Conservation (phyloP, 805 yeast genomes). For the Starmerella floricola region DNA sequence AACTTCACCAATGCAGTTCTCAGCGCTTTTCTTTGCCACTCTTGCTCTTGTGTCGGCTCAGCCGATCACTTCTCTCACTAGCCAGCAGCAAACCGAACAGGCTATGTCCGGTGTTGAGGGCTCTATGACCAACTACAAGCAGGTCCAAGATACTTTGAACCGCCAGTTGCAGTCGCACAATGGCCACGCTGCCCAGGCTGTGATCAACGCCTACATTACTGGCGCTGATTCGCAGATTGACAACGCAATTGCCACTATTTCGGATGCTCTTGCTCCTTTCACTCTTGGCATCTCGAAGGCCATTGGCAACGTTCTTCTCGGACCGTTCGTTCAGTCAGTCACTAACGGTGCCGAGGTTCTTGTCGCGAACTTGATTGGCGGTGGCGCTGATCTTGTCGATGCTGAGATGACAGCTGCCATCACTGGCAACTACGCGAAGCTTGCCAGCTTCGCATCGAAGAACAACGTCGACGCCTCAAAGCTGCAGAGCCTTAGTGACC, state of each 20-base stretch:
- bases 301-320: slow-evolving; percentile 19
- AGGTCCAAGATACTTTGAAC: slow-evolving; percentile 18
- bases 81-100: background rate
- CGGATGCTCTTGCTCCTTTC: slow-evolving; percentile 12
- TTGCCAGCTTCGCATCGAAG: slow-evolving; percentile 18
- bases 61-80: slow-evolving; percentile 4
- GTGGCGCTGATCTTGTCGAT: slow-evolving; percentile 19
- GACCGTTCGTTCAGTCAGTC: slow-evolving; percentile 26
- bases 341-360: slow-evolving; percentile 26
- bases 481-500: slow-evolving; percentile 14
- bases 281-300: slow-evolving; percentile 18
- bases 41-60: slow-evolving; percentile 17
- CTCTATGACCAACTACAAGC: slow-evolving; percentile 17
- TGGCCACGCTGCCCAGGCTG: slow-evolving; percentile 17
- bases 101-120: slow-evolving; percentile 17
- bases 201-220: slow-evolving; percentile 21
- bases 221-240: slow-evolving; percentile 27
- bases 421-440: slow-evolving; percentile 20
- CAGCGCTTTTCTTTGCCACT: slow-evolving; percentile 17
- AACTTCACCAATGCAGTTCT: slow-evolving; percentile 11
- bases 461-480: slow-evolving; percentile 15
- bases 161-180: slow-evolving; percentile 13
- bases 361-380: slow-evolving; percentile 22
- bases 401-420: slow-evolving; percentile 22
- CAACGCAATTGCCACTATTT: slow-evolving; percentile 18